Evolutionary conservation across 495 filamentous ascomycete species (phyloP).

Genomic region (Penicillium desertorum): DNA sequence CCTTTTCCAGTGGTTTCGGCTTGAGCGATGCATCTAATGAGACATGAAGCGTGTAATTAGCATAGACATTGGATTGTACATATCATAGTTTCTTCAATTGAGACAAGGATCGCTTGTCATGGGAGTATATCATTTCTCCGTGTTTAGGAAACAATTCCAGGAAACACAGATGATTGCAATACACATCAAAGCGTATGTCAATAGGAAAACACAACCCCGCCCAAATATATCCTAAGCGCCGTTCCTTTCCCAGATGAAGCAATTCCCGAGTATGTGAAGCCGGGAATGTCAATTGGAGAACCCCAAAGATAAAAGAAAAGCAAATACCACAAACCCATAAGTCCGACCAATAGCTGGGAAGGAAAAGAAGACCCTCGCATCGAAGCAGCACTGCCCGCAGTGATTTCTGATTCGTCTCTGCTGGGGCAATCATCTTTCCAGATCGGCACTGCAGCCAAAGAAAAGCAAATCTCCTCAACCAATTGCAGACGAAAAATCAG

Average conservation of each 20-base stretch:
- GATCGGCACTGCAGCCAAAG: neutral
- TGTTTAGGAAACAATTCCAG: neutral
- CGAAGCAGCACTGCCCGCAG: slow-evolving; percentile 25
- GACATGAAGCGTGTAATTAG: slow-evolving; percentile 24
- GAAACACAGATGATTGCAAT: neutral
- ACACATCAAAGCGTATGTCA: neutral
- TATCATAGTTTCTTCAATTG: slow-evolving; percentile 9
- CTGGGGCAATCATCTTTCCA: neutral
- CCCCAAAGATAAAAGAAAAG: slow-evolving; percentile 12
- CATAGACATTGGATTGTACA: slow-evolving; percentile 18
- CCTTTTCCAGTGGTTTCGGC: neutral
- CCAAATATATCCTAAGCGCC: slow-evolving; percentile 21
- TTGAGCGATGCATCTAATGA: slow-evolving; percentile 23
- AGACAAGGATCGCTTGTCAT: slow-evolving; percentile 3
- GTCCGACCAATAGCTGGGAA: slow-evolving; percentile 1
- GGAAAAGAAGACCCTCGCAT: slow-evolving; percentile 17
- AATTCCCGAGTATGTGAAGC: neutral
- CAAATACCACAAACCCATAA: slow-evolving; percentile 13
- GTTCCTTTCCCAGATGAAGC: slow-evolving; percentile 9
- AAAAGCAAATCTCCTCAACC: neutral
- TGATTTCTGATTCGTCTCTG: slow-evolving; percentile 12
- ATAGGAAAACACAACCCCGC: neutral
- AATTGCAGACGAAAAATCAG: neutral
- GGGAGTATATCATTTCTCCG: neutral
- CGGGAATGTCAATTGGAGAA: slow-evolving; percentile 9